Conservation (phyloP, 1,284 basidiomycete species). For the Rhodotorula sp. region DNA sequence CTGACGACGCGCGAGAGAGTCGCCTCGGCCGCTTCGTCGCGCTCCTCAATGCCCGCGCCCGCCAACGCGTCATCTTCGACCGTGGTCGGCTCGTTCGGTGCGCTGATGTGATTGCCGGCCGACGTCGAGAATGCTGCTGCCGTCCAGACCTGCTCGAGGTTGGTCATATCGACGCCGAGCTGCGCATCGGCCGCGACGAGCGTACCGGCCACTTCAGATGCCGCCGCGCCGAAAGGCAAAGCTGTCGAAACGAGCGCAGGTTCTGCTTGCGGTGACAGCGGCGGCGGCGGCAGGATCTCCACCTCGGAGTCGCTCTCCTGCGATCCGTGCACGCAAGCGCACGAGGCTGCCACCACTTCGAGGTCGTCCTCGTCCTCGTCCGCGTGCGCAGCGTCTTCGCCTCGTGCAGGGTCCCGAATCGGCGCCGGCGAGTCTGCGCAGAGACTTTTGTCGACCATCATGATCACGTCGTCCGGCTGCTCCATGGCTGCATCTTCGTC, state of each 20-base stretch:
- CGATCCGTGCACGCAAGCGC: constrained; percentile 25
- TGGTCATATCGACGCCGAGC: constrained; percentile 16
- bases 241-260: too few species aligned
- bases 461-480: constrained; percentile 6
- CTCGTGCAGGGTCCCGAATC: constrained; percentile 1
- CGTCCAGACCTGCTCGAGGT: constrained; percentile 18
- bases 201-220: constrained; percentile 22
- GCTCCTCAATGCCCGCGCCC: constrained; percentile 62
- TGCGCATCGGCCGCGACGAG: constrained; percentile 24
- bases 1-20: constrained; percentile 81
- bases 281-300: constrained; percentile 29
- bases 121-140: too few species aligned
- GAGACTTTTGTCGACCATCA: constrained; percentile 27
- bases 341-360: constrained; percentile 13
- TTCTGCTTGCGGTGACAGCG: background rate
- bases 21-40: constrained; percentile 64
- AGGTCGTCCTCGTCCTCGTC: constrained; percentile 25
- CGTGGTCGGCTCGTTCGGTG: background rate
- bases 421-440: background rate
- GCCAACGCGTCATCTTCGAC: constrained; percentile 34
- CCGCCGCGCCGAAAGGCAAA: constrained; percentile 21
- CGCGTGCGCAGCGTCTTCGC: background rate
- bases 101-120: too few species aligned
- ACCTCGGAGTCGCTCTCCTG: constrained; percentile 21
- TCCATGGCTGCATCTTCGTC: background rate